Evolutionary conservation across 768 basidiomycete species (phyloP).

Genomic region (Suillus cothurnatus): DNA sequence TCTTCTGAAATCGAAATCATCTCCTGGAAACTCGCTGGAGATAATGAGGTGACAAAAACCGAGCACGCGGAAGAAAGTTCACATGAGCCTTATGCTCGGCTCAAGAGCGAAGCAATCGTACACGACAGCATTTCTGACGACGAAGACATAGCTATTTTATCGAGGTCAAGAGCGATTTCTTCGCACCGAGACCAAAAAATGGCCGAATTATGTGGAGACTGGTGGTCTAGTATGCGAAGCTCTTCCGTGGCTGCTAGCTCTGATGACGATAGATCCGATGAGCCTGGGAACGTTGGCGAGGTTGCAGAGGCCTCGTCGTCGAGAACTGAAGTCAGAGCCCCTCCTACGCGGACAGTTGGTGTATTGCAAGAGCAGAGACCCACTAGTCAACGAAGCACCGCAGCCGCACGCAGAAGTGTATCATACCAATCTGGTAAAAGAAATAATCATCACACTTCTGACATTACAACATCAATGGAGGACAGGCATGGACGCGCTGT

Average conservation of each 20-base stretch:
- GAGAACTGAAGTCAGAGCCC: neutral
- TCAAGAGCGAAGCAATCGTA: neutral
- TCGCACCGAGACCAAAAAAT: neutral
- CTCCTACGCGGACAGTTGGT: neutral
- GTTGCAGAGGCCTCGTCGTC: neutral
- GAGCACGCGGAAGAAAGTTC: neutral
- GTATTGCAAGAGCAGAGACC: neutral
- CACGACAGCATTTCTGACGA: neutral
- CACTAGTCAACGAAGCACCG: neutral
- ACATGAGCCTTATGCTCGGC: neutral
- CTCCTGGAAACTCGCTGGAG: conserved; percentile 10
- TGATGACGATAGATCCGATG: neutral
- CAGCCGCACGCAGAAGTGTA: neutral
- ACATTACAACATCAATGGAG: too few relatives aligned
- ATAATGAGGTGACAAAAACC: neutral
- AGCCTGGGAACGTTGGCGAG: neutral
- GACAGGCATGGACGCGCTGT: neutral
- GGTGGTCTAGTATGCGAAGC: neutral
- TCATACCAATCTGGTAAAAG: neutral
- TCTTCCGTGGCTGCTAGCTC: neutral
- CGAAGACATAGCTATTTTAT: neutral
- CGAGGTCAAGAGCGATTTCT: neutral
- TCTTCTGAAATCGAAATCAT: conserved; percentile 13
- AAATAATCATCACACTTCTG: neutral
- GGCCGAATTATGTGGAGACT: conserved; percentile 4